Conservation (phyloP, 805 yeast genomes). For the Barnettozyma sp. region DNA sequence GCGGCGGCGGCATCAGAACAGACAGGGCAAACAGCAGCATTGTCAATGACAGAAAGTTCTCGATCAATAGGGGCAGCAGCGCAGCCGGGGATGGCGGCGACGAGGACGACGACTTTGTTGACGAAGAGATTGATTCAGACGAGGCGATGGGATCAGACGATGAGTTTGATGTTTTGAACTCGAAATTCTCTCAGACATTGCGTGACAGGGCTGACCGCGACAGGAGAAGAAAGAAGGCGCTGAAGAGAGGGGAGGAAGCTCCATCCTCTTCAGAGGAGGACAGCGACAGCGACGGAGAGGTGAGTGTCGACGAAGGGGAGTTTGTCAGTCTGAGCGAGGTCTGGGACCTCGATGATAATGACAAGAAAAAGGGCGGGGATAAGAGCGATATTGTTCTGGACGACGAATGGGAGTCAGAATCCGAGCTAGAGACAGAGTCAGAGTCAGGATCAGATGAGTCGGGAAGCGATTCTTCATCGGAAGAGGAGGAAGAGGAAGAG, state of each 20-base stretch:
- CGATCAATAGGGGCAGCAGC: conserved; percentile 22
- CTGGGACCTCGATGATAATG: conserved; percentile 75
- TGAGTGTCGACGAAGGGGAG: conserved; percentile 70
- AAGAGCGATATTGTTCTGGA: conserved; percentile 17
- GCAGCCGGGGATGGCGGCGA: too few relatives aligned
- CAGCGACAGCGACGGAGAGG: conserved; percentile 36
- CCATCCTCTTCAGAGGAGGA: conserved; percentile 35
- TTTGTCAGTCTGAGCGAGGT: conserved; percentile 76
- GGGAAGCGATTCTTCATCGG: conserved; percentile 32
- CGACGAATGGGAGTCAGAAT: conserved; percentile 23
- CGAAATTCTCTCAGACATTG: conserved; percentile 62
- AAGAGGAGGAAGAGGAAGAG: conserved; percentile 28
- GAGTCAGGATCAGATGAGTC: too few relatives aligned
- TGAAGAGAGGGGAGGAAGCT: conserved; percentile 26
- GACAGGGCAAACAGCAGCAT: too few relatives aligned
- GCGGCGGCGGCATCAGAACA: conserved; percentile 32
- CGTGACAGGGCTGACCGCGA: conserved; percentile 45
- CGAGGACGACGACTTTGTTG: conserved; percentile 37
- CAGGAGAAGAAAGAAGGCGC: conserved; percentile 20
- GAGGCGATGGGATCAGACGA: conserved; percentile 84
- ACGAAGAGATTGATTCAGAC: conserved; percentile 75
- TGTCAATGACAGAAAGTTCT: conserved; percentile 29
- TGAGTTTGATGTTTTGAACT: conserved; percentile 54
- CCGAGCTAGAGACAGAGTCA: conserved; percentile 21
- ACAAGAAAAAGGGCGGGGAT: conserved; percentile 27